Evolutionary conservation across 768 basidiomycete species (phyloP), one percentile per base, ranked within the genome.

Genomic region (Tricholoma matsutake): DNA sequence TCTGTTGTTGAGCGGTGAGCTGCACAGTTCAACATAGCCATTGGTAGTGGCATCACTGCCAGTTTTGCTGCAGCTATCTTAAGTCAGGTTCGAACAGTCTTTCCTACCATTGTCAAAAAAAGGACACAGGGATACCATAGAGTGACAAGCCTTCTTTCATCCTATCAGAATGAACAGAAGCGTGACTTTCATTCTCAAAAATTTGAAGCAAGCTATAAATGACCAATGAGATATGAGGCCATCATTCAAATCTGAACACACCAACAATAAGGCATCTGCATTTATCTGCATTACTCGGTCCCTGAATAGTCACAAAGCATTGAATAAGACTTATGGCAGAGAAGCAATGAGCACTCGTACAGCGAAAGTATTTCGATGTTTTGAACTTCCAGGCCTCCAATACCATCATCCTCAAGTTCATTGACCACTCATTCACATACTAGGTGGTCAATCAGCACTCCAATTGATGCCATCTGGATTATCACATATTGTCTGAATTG

Each of bases 81-180:
- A 35, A 89, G 86, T 65, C 92, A 92, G 63, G 89, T 87, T 64
- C 34, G 82, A 67, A 7, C 31, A 28, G 5, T 25, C 22, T 25
- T 54, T 25, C 1, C 28, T 18, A 4, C 54, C 13, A 47, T 47
- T 3, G 4, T 56, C 54, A 16, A 14, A 13, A 22, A 31, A 49
- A 6, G 29, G 37, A n/a, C 9, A 28, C 16, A 22, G 20, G 68
- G 77, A 54, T 43, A 88, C 96, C 89, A 71, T 89, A 96, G 3
- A 98, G 77, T 2, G 96, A 96, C 2, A 98, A 72, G 1, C 95
- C 94, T 74, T 95, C 92, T 68, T 95, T 96, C 7, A 86, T 91
- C 71, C 86, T 87, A 61, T 87, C 83, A 0, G 91, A 91, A 70
- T 95, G 89, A 22, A 89, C 86, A 7, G 89, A 92, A 1, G 93